Percentiles rank a stretch among this genome's conserved stretches.
Conservation (phyloP, 139 green algal species). For the Deuterostichococcus epilithicus region DNA sequence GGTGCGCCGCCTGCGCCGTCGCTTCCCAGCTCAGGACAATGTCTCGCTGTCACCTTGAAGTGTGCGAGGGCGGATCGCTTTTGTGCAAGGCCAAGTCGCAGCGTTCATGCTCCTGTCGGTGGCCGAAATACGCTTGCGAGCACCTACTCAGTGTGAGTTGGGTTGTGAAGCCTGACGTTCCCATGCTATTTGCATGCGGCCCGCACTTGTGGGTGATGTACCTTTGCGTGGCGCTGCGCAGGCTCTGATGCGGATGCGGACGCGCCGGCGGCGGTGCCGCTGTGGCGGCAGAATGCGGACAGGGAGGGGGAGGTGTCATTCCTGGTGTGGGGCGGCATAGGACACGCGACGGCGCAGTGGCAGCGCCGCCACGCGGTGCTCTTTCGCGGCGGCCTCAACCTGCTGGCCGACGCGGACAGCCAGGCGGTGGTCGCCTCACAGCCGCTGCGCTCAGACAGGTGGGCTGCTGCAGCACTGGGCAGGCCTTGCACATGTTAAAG, state of each 20-base stretch:
- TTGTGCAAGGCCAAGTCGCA: not conserved
- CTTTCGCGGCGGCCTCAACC: constrained; percentile 45
- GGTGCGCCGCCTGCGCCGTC: too few relatives aligned
- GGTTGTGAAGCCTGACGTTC: too few relatives aligned
- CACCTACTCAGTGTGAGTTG: too few relatives aligned
- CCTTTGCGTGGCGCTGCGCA: too few relatives aligned
- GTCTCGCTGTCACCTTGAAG: too few relatives aligned
- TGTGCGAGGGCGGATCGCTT: not conserved
- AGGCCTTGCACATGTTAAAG: too few relatives aligned
- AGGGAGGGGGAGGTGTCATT: constrained; percentile 23
- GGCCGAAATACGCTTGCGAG: too few relatives aligned
- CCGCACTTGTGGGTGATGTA: too few relatives aligned
- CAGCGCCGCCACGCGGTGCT: constrained; percentile 16
- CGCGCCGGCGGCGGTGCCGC: not conserved
- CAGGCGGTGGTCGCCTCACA: not conserved
- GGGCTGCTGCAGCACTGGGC: not conserved
- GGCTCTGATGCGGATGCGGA: not conserved
- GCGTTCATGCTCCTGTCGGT: too few relatives aligned
- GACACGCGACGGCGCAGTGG: constrained; percentile 34
- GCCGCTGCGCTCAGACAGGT: constrained; percentile 33
- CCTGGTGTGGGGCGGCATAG: constrained; percentile 45
- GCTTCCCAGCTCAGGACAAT: too few relatives aligned
- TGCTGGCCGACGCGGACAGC: constrained; percentile 32
- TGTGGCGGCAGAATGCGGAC: constrained; percentile 35
- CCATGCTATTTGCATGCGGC: too few relatives aligned